Evolutionary conservation across 768 basidiomycete species (phyloP).

Genomic region (Lentinula raphanica): DNA sequence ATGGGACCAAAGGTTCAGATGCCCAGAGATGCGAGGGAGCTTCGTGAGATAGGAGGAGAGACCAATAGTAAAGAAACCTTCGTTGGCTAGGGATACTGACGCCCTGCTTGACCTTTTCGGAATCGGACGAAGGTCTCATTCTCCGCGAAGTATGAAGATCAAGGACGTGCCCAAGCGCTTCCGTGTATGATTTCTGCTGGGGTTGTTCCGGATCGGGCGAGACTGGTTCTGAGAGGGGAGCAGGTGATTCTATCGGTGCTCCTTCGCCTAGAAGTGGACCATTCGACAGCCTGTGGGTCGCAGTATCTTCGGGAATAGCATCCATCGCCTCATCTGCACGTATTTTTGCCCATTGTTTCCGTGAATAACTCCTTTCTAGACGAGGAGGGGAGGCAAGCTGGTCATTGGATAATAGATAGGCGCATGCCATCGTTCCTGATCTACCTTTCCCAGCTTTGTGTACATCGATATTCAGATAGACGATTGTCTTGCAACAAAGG

Average conservation of each 20-base stretch:
- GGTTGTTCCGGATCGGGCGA: not conserved
- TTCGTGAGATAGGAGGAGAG: conserved; percentile 51
- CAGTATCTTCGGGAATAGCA: conserved; percentile 39
- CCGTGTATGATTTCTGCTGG: conserved; percentile 23
- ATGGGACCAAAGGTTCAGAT: conserved; percentile 11
- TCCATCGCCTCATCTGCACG: conserved; percentile 47
- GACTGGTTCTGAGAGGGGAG: conserved; percentile 7
- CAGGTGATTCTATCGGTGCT: not conserved
- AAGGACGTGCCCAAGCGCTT: conserved; percentile 51
- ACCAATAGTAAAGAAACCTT: conserved; percentile 78
- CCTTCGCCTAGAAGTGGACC: not conserved
- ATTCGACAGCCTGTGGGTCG: conserved; percentile 8
- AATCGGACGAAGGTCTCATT: conserved; percentile 46
- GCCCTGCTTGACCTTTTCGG: conserved; percentile 42
- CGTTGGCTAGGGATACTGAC: conserved; percentile 81
- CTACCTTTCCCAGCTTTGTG: conserved; percentile 81
- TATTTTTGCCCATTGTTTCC: conserved; percentile 42
- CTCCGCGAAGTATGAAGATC: conserved; percentile 65
- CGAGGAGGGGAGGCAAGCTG: conserved; percentile 41
- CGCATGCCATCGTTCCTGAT: conserved; percentile 81
- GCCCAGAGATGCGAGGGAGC: conserved; percentile 50
- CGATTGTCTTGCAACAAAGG: not conserved
- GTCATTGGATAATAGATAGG: conserved; percentile 66
- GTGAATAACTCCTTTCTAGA: conserved; percentile 39
- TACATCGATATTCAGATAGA: not conserved